Evolutionary conservation across 345 rosid genomes (phyloP), one percentile per base, ranked within the genome.

Genomic region (Camelina hispida): DNA sequence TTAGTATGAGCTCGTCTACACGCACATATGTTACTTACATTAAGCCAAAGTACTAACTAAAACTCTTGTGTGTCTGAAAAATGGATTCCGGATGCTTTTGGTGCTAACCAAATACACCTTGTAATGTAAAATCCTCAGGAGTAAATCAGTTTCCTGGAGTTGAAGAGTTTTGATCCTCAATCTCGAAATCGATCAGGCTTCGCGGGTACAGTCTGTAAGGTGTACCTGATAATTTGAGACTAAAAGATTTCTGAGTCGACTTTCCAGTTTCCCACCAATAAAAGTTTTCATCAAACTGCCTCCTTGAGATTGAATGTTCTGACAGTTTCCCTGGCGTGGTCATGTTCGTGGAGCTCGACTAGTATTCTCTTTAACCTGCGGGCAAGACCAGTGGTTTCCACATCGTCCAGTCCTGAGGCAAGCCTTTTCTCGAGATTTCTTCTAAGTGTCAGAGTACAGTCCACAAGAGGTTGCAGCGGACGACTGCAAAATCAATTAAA

Each of bases 291-390:
- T 88, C 84, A 90, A 71, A 92, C 82, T 20, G 97, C 97, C 83
- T 95, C 97, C 82, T 83, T 90, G 17, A 94, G 88, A 72, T 77
- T 75, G 67, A 90, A 94, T 68, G 88, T 80, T 71, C 81, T 88
- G 28, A 88, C 90, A 72, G 87, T 71, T 71, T 84, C 87, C 81
- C 93, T 79, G 12, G 95, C 98, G 56, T 67, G 80, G 81, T 94
- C 99, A 30, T 95, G 93, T 67, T 95, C 96, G 16, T 90, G 87
- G 78, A 94, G 89, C 61, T 87, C 93, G 8, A 92, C 97, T 48
- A 91, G 83, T 86, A 94, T 80, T 84, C 81, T 90, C 88, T 90
- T 91, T 83, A 93, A 57, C 72, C 97, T 79, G 47, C 93, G 87
- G 18, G 96, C 95, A 54, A 95, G 97, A 67, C 85, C 90, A 62